A percentile compares a stretch with the other conserved stretches of the same genome.
Evolutionary conservation across 2,329 filamentous ascomycete species (phyloP).

Genomic region (Fusarium sambucinum): DNA sequence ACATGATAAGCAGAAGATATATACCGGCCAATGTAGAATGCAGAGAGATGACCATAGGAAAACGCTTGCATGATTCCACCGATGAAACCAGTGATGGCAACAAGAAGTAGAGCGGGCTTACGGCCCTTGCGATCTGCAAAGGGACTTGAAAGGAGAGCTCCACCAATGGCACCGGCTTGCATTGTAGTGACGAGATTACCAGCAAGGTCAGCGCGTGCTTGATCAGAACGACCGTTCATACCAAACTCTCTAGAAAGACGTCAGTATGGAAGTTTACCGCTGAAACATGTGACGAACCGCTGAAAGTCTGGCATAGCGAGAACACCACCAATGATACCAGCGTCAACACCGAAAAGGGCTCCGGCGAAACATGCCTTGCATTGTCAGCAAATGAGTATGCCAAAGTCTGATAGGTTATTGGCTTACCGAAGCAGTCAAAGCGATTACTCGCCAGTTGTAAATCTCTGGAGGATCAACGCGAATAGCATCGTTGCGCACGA

Average conservation of each 20-base stretch:
- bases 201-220: constrained; percentile 38
- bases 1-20: rapidly evolving
- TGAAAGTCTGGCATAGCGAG: constrained; percentile 47
- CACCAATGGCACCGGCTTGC: constrained; percentile 47
- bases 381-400: background rate
- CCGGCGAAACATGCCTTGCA: constrained; percentile 38
- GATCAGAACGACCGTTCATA: constrained; percentile 25
- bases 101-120: constrained; percentile 49
- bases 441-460: constrained; percentile 77
- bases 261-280: rapidly evolving
- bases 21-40: constrained; percentile 49
- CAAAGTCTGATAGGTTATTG: rapidly evolving
- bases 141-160: constrained; percentile 42
- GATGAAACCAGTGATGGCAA: constrained; percentile 48
- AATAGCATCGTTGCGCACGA: constrained; percentile 71
- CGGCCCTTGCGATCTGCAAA: constrained; percentile 50
- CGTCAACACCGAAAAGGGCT: constrained; percentile 46
- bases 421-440: constrained; percentile 67
- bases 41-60: constrained; percentile 48
- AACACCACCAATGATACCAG: constrained; percentile 49
- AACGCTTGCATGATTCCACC: constrained; percentile 51
- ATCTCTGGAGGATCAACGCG: constrained; percentile 74
- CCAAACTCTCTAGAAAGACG: constrained; percentile 36
- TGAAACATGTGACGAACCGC: background rate
- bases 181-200: constrained; percentile 49